Evolutionary conservation across 495 filamentous ascomycete genomes (phyloP).

Genomic region (Annulohypoxylon stygium): DNA sequence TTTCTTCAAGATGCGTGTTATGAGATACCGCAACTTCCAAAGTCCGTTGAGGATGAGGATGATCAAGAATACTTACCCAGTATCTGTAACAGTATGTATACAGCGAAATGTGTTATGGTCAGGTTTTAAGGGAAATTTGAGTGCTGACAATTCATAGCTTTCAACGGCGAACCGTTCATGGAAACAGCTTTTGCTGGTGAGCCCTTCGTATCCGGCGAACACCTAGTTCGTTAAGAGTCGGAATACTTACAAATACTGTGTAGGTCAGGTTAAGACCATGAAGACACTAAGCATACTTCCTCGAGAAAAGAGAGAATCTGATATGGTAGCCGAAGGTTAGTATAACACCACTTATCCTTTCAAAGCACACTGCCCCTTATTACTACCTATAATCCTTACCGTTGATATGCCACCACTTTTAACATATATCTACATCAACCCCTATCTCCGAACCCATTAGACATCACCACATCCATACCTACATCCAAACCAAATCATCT

Average conservation of each 20-base stretch:
- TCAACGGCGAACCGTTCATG: constrained; percentile 4
- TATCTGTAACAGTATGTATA: background rate
- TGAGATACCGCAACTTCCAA: background rate
- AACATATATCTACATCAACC: background rate
- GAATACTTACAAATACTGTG: background rate
- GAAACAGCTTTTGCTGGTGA: background rate
- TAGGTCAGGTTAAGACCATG: background rate
- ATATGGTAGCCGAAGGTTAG: background rate
- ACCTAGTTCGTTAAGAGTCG: no score
- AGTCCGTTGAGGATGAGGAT: background rate
- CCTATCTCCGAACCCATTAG: background rate
- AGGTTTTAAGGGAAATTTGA: no score
- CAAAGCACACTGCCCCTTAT: background rate
- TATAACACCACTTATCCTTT: background rate
- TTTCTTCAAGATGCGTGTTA: no score
- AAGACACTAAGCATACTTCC: background rate
- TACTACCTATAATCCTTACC: background rate
- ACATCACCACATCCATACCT: no score
- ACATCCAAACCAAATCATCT: no score
- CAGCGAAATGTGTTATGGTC: no score
- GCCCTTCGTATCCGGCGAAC: background rate
- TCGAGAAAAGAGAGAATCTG: background rate
- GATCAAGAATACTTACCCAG: background rate
- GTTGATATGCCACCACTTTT: background rate
- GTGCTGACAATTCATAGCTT: constrained; percentile 8